Base-by-base conservation (phyloP, 2,329 filamentous ascomycete genomes). In the Zymoseptoria tritici region DNA sequence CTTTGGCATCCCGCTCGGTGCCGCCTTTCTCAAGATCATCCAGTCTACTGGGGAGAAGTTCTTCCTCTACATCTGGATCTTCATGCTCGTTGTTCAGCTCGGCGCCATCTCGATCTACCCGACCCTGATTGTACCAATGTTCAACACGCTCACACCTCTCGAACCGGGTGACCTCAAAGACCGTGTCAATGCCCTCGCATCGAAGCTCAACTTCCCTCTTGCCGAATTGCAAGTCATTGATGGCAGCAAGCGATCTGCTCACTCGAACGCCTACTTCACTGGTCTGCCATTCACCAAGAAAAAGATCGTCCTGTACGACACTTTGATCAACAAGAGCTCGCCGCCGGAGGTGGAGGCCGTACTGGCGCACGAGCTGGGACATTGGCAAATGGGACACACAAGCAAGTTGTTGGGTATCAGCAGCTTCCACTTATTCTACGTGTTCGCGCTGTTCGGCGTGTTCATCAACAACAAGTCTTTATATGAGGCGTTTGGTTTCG, bases 231-330 rank as follows among this genome's bases (percentile, higher is more conserved):
- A 96, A 72, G 92, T 97, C 71, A 99, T 99, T 70, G 90, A 96
- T 73, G 91, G 90, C 55, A 92, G 88, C 79, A 93, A 93, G 80
- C 84, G 90, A 68, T 91, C 87, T 72, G 88, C 89, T 22, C 90
- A 96, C 78, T 91, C 88, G 78, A 96, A 96, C 72, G 90, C 90
- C 20, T 96, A 95, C 77, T 99, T 99, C 79, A 97, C 95, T 70
- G 94, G 94, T 62, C 84, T 99, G 58, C 94, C 94, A 50, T 99
- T 93, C 92, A 97, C 97, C 84, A 97, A 97, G 84, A 95, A 97
- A 81, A 95, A 97, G 80, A 99, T 99, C 79, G 94, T 99, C 71
- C 95, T 99, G 72, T 99, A 96, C 74, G 94, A 99, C 74, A 99
- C 95, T 4, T 79, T 99, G 64, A 91, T 99, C 64, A 93, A 97